A percentile compares a stretch with the other conserved stretches of the same genome.
phyloP scores from a whole-genome alignment of 176 grass and related monocot genomes.

The Musa acuminata region DNA sequence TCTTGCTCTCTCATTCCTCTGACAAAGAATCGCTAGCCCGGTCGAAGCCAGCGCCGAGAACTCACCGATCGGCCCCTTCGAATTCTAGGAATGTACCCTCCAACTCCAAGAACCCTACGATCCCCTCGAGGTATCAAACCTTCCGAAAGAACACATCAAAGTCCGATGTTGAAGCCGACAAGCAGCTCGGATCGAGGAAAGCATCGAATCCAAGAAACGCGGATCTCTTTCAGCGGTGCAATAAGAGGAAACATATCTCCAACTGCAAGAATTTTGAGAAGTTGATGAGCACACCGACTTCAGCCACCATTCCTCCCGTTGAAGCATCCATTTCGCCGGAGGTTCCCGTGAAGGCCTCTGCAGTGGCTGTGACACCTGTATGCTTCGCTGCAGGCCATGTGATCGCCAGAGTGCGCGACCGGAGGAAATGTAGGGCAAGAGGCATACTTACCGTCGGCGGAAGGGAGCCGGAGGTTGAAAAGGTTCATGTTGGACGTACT shows the following conservation, averaged over 20 bases:
- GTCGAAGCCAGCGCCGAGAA: neutral
- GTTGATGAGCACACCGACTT: neutral
- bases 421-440: constrained; percentile 48
- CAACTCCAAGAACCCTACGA: neutral
- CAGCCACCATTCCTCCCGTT: constrained; percentile 13
- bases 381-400: constrained; percentile 17
- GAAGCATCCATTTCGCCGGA: constrained; percentile 12
- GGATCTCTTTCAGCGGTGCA: constrained; percentile 9
- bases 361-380: neutral
- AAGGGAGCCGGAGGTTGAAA: constrained; percentile 16
- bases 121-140: neutral
- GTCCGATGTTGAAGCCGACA: neutral
- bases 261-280: neutral
- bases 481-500: constrained; percentile 8
- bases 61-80: constrained; percentile 10
- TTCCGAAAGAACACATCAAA: constrained; percentile 1
- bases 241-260: constrained; percentile 4
- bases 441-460: constrained; percentile 54
- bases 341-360: neutral
- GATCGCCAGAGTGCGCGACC: constrained; percentile 10
- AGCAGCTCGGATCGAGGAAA: constrained; percentile 1
- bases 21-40: neutral
- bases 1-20: constrained; percentile 21
- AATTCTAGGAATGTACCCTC: neutral
- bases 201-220: neutral